Conservation (phyloP, 148 eudicot genomes). For the Arctostaphylos glauca region DNA sequence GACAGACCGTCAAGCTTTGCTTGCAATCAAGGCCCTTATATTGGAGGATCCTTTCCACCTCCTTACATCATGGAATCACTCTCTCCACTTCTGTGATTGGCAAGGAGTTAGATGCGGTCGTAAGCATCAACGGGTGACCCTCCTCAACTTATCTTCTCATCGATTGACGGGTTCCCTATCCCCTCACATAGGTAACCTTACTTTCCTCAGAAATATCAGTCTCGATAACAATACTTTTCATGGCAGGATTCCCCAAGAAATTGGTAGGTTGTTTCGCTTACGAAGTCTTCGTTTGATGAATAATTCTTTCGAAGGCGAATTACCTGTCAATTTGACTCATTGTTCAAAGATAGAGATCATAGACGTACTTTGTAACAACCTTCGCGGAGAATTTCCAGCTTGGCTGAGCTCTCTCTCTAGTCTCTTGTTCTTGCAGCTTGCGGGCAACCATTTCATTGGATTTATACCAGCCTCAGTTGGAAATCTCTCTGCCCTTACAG, state of each 20-base stretch:
- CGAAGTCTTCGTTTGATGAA: background rate
- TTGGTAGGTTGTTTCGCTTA: conserved; percentile 8
- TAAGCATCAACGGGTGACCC: conserved; percentile 10
- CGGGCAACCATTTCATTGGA: background rate
- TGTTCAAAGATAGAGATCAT: background rate
- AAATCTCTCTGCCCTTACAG: background rate
- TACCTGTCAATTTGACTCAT: conserved; percentile 18
- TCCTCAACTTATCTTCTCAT: background rate
- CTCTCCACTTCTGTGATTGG: background rate
- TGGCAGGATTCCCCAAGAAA: conserved; percentile 10
- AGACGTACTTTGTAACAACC: background rate
- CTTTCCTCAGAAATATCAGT: conserved; percentile 9
- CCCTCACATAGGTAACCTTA: conserved; percentile 23
- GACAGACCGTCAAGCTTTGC: background rate
- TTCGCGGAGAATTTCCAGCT: conserved; percentile 10
- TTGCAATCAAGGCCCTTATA: background rate
- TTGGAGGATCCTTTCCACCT: background rate
- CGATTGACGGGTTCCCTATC: conserved; percentile 10
- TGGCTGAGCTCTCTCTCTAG: conserved; percentile 2
- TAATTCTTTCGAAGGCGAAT: conserved; percentile 15
- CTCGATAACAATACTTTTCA: conserved; percentile 1
- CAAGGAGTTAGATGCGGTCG: no score
- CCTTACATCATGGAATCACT: background rate
- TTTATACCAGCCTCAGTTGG: background rate
- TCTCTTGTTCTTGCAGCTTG: background rate